Evolutionary conservation across 1,284 basidiomycete species (phyloP).

Genomic region (Puccinia polysora): DNA sequence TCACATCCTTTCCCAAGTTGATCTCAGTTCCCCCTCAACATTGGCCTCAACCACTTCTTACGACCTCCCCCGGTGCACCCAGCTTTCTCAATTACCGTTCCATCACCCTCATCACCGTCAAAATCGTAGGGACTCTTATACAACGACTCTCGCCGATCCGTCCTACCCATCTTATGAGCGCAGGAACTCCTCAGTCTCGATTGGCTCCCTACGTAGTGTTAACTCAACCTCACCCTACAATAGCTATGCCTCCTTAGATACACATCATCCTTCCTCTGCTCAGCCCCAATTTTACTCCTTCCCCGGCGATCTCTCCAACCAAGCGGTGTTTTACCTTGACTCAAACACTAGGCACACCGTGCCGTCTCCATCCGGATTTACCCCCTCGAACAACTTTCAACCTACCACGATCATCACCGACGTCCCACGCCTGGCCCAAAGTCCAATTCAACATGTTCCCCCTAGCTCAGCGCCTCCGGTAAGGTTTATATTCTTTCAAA

Average conservation of each 20-base stretch:
- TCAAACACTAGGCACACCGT: slow-evolving; percentile 9
- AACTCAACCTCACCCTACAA: slow-evolving; percentile 8
- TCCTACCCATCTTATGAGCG: background rate
- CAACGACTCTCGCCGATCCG: slow-evolving; percentile 7
- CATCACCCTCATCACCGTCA: too few species aligned
- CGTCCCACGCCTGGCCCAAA: background rate
- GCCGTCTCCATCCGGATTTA: background rate
- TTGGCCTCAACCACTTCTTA: slow-evolving; percentile 13
- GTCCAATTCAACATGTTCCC: slow-evolving; percentile 1
- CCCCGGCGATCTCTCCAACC: slow-evolving; percentile 6
- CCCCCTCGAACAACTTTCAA: background rate
- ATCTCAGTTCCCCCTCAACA: too few species aligned
- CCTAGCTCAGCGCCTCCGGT: background rate
- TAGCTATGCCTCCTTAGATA: slow-evolving; percentile 9
- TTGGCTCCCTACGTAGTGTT: slow-evolving; percentile 16
- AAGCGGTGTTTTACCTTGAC: slow-evolving; percentile 8
- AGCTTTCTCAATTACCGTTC: background rate
- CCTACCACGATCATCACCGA: slow-evolving; percentile 1
- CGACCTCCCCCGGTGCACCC: slow-evolving; percentile 11
- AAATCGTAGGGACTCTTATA: slow-evolving; percentile 24
- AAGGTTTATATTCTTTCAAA: background rate
- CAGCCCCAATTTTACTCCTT: slow-evolving; percentile 17
- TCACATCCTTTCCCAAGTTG: too few species aligned
- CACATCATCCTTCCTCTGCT: slow-evolving; percentile 1
- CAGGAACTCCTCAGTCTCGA: slow-evolving; percentile 22